Conservation (phyloP, 2,329 filamentous ascomycete species). For the Xylariaceae sp. region DNA sequence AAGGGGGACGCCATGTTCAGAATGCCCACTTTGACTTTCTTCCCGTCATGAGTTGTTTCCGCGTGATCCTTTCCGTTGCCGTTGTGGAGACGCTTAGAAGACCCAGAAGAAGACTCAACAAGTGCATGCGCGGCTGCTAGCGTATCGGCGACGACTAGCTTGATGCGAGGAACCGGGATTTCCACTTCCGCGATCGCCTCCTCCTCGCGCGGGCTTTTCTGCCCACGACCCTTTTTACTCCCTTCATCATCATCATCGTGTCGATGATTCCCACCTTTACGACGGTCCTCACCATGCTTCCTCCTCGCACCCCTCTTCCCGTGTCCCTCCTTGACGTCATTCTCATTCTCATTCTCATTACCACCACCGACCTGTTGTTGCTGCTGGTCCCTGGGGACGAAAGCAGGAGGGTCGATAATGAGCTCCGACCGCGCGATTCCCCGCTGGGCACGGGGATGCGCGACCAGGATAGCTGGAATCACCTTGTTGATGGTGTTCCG, state of each 20-base stretch:
- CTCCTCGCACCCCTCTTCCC: not conserved
- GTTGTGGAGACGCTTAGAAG: not conserved
- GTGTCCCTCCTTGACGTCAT: not conserved
- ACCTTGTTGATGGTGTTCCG: conserved; percentile 53
- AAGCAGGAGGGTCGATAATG: conserved; percentile 29
- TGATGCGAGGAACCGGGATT: conserved; percentile 33
- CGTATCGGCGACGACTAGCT: conserved; percentile 46
- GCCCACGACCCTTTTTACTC: not conserved
- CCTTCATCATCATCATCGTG: not conserved
- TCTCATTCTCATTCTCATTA: not conserved
- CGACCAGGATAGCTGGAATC: conserved; percentile 51
- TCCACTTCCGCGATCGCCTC: not conserved
- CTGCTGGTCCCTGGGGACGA: too few species aligned
- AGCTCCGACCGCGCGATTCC: conserved; percentile 51
- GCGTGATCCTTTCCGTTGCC: not conserved
- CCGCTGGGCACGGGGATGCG: conserved; percentile 49
- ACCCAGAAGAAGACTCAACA: conserved; percentile 4
- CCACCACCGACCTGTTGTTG: too few species aligned
- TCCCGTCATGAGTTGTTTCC: not conserved
- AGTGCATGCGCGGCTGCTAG: conserved; percentile 46
- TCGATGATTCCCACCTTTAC: not conserved
- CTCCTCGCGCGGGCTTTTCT: not conserved
- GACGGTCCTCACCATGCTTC: not conserved
- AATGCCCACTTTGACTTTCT: conserved; percentile 41
- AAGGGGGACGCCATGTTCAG: conserved; percentile 62